These are phyloP conservation scores for Petunia hybrid DNA, from an alignment of 305 asterid species.

Conservation along the genomic window DNA sequence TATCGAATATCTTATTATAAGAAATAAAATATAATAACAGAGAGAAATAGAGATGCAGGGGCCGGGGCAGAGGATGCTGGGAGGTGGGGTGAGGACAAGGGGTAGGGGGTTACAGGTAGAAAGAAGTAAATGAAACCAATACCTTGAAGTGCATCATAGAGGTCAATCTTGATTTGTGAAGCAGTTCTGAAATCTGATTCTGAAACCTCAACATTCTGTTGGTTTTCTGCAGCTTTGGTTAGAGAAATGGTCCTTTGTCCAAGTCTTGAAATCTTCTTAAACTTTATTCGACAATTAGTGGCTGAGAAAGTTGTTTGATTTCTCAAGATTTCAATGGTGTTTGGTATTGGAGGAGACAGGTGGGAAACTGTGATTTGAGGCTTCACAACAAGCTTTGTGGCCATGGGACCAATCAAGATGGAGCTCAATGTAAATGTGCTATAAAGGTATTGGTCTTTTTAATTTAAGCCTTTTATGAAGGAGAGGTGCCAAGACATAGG, in stretches of 20 bases:
- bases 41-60: neutral
- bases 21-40: no score
- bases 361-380: constrained; percentile 58
- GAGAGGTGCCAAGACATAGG: neutral
- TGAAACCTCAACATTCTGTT: constrained; percentile 43
- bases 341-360: constrained; percentile 50
- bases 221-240: constrained; percentile 47
- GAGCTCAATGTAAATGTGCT: neutral
- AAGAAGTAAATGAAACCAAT: neutral
- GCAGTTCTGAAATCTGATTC: constrained; percentile 18
- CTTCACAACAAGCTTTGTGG: constrained; percentile 53
- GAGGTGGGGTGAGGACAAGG: neutral
- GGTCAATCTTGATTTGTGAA: constrained; percentile 46
- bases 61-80: neutral
- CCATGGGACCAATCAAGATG: constrained; percentile 40
- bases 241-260: constrained; percentile 35
- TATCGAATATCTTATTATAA: no score
- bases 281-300: constrained; percentile 34
- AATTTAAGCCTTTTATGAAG: neutral
- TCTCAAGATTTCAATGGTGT: constrained; percentile 45
- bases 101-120: neutral
- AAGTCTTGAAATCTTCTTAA: constrained; percentile 43
- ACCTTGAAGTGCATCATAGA: constrained; percentile 68
- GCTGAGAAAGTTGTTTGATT: constrained; percentile 43
- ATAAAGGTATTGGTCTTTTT: neutral